Evolutionary conservation across 352 stramenopile species (phyloP).

Genomic region (Thalassiosira exigua): DNA sequence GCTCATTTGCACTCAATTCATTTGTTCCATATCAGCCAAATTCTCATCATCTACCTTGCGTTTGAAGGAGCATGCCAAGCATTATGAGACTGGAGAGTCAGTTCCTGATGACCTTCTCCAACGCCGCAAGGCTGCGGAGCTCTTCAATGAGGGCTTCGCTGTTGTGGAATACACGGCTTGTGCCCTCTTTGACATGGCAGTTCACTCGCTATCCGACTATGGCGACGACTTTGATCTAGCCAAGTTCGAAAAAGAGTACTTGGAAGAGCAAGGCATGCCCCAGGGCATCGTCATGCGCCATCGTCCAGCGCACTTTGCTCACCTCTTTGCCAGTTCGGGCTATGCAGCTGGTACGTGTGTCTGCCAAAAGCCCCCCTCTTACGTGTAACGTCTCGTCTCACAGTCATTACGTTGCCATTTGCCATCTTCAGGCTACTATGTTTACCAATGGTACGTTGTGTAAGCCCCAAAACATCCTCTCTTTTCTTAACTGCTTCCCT

Average conservation of each 20-base stretch:
- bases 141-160: slow-evolving; percentile 83
- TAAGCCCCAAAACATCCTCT: too few relatives aligned
- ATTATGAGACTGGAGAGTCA: slow-evolving; percentile 78
- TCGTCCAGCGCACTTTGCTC: slow-evolving; percentile 80
- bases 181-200: slow-evolving; percentile 81
- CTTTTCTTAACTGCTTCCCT: too few relatives aligned
- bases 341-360: slow-evolving; percentile 82
- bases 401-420: too few relatives aligned
- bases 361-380: too few relatives aligned
- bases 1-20: too few relatives aligned
- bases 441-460: slow-evolving; percentile 26
- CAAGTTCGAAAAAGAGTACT: slow-evolving; percentile 77
- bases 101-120: slow-evolving; percentile 76
- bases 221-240: slow-evolving; percentile 76
- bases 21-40: too few relatives aligned
- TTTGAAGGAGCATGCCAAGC: slow-evolving; percentile 79
- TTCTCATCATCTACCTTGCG: slow-evolving; percentile 56
- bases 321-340: slow-evolving; percentile 70
- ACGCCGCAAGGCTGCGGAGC: slow-evolving; percentile 71
- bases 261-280: slow-evolving; percentile 79
- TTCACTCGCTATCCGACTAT: slow-evolving; percentile 78
- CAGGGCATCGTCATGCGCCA: slow-evolving; percentile 84
- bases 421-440: slow-evolving; percentile 41
- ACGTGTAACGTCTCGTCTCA: too few relatives aligned
- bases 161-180: slow-evolving; percentile 83